Percentiles rank a stretch among this genome's conserved stretches.
These are phyloP conservation scores for Warburgia ugandensis DNA, from an alignment of 164 flowering plant species.

Conservation along the genomic window DNA sequence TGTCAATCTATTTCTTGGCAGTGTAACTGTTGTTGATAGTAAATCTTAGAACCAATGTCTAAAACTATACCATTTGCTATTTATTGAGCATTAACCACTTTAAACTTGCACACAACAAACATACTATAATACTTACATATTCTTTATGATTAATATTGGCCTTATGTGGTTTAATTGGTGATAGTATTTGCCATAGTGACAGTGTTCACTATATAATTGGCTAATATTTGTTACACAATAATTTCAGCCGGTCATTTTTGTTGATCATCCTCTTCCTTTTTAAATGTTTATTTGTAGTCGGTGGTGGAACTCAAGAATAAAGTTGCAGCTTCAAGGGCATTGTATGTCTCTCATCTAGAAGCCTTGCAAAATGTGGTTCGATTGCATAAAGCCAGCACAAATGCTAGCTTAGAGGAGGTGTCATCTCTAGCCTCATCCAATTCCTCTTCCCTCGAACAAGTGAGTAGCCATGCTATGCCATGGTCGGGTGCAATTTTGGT, in stretches of 20 bases:
- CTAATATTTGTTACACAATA: background rate
- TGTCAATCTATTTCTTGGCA: too few relatives aligned
- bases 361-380: slow-evolving; percentile 84
- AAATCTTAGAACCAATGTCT: too few relatives aligned
- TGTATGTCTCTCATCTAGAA: slow-evolving; percentile 73
- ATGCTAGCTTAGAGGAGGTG: slow-evolving; percentile 73
- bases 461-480: slow-evolving; percentile 18
- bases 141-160: background rate
- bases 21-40: too few relatives aligned
- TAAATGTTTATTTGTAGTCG: slow-evolving; percentile 33
- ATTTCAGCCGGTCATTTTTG: background rate
- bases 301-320: slow-evolving; percentile 55
- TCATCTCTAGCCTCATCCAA: slow-evolving; percentile 41
- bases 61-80: too few relatives aligned
- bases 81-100: too few relatives aligned
- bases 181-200: background rate
- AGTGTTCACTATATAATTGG: background rate
- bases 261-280: background rate
- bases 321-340: slow-evolving; percentile 44
- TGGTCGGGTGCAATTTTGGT: background rate
- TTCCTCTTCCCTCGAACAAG: slow-evolving; percentile 53
- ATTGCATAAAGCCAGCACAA: slow-evolving; percentile 65
- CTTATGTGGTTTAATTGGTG: background rate
- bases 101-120: background rate
- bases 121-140: background rate